A percentile compares a stretch with the other conserved stretches of the same genome.
These are phyloP conservation scores for Jacaranda copaia DNA, from an alignment of 257 asterid species.

Conservation along the genomic window DNA sequence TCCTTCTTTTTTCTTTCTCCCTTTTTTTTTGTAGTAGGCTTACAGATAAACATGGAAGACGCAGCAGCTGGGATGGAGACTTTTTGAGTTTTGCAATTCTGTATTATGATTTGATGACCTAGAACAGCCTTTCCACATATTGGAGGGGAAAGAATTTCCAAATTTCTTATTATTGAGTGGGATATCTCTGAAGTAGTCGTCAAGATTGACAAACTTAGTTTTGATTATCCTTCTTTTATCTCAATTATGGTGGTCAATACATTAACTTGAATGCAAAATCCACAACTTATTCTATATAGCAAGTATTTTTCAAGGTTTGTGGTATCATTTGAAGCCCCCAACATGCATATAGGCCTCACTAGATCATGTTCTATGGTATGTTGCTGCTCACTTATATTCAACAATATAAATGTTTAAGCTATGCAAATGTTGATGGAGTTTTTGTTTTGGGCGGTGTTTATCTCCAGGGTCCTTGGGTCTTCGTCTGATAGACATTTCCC, in stretches of 20 bases:
- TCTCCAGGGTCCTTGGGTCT: conserved; percentile 52
- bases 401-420: background rate
- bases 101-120: background rate
- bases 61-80: too few species aligned
- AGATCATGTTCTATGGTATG: background rate
- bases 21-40: too few species aligned
- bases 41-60: too few species aligned
- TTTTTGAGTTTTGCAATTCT: background rate
- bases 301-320: too few species aligned
- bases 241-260: background rate
- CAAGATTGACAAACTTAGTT: background rate
- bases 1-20: too few species aligned
- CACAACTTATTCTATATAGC: too few species aligned
- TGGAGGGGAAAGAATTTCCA: too few species aligned
- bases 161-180: too few species aligned
- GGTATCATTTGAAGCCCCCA: too few species aligned
- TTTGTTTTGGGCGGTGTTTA: conserved; percentile 1
- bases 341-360: background rate
- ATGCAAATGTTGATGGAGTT: background rate
- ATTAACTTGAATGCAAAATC: too few species aligned
- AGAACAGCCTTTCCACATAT: background rate
- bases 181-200: background rate
- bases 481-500: conserved; percentile 25
- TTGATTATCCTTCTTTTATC: background rate
- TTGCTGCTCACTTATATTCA: background rate